These are phyloP conservation scores for Crithidia brevicula DNA, from an alignment of 208 protist species.

Conservation along the genomic window DNA sequence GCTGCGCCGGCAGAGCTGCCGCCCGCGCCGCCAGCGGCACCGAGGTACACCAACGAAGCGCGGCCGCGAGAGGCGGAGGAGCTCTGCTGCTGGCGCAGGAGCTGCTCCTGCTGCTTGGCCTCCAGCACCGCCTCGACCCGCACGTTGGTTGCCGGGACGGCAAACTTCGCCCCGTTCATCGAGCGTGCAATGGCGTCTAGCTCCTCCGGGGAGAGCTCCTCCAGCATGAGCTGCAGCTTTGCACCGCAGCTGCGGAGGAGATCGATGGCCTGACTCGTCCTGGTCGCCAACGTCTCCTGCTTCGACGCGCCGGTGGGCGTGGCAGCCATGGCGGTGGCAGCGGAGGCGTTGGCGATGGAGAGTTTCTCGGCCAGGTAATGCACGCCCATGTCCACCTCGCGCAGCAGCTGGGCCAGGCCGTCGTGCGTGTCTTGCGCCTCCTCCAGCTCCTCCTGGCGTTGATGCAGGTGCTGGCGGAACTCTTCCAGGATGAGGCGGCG, in stretches of 20 bases:
- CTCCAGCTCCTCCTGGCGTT: constrained; percentile 63
- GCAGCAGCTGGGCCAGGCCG: constrained; percentile 65
- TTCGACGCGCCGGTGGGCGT: constrained; percentile 6
- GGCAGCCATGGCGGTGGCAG: background rate
- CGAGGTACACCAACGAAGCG: constrained; percentile 4
- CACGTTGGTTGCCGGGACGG: constrained; percentile 53
- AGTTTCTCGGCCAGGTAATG: constrained; percentile 92
- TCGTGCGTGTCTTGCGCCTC: constrained; percentile 69
- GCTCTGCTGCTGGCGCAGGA: constrained; percentile 11
- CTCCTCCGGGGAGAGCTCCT: constrained; percentile 56
- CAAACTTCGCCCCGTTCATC: constrained; percentile 33
- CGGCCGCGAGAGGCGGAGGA: constrained; percentile 11
- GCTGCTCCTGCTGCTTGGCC: constrained; percentile 23
- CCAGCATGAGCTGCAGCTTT: constrained; percentile 71
- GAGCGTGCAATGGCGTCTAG: constrained; percentile 42
- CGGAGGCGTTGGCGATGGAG: constrained; percentile 21
- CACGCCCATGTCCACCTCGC: constrained; percentile 90
- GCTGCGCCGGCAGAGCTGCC: background rate
- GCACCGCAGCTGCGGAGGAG: constrained; percentile 59
- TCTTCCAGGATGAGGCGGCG: constrained; percentile 83
- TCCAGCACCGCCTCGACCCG: constrained; percentile 50
- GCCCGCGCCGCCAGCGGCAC: background rate
- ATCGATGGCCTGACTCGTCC: constrained; percentile 37
- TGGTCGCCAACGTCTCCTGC: background rate
- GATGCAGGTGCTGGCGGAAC: constrained; percentile 87